Conservation (phyloP, 2,329 filamentous ascomycete genomes). For the Penicillium sp. region DNA sequence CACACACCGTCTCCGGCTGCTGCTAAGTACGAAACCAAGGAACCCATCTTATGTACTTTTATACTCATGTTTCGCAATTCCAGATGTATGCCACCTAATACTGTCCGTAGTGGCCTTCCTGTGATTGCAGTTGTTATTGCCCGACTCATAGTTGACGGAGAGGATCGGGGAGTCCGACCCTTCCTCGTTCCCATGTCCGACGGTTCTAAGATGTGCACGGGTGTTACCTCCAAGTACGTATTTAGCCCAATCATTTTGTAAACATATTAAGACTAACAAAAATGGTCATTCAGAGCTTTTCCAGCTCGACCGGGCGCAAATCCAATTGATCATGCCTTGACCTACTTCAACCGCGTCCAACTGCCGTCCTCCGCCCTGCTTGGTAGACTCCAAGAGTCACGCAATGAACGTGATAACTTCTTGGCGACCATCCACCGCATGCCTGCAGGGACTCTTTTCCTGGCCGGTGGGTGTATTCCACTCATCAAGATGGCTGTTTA, state of each 20-base stretch:
- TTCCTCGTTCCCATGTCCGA: slow-evolving; percentile 23
- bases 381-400: slow-evolving; percentile 15
- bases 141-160: slow-evolving; percentile 16
- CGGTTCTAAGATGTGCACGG: slow-evolving; percentile 20
- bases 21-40: slow-evolving; percentile 33
- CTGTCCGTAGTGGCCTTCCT: slow-evolving; percentile 14
- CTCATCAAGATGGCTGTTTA: slow-evolving; percentile 20
- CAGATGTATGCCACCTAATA: slow-evolving; percentile 26
- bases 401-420: slow-evolving; percentile 10
- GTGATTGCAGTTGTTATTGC: slow-evolving; percentile 21
- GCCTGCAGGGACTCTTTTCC: slow-evolving; percentile 13
- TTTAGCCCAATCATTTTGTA: background rate
- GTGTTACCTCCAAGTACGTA: background rate
- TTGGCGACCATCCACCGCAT: slow-evolving; percentile 14
- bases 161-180: slow-evolving; percentile 20
- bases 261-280: background rate
- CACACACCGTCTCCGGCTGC: slow-evolving; percentile 33
- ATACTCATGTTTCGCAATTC: background rate
- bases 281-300: background rate
- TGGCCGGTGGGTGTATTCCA: slow-evolving; percentile 15
- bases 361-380: slow-evolving; percentile 21
- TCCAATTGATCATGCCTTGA: slow-evolving; percentile 22
- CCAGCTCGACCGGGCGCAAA: slow-evolving; percentile 5
- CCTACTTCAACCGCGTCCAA: slow-evolving; percentile 19
- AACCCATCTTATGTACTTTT: background rate